phyloP scores from a whole-genome alignment of 2,329 filamentous ascomycete genomes.

The Diaporthe amygdali region DNA sequence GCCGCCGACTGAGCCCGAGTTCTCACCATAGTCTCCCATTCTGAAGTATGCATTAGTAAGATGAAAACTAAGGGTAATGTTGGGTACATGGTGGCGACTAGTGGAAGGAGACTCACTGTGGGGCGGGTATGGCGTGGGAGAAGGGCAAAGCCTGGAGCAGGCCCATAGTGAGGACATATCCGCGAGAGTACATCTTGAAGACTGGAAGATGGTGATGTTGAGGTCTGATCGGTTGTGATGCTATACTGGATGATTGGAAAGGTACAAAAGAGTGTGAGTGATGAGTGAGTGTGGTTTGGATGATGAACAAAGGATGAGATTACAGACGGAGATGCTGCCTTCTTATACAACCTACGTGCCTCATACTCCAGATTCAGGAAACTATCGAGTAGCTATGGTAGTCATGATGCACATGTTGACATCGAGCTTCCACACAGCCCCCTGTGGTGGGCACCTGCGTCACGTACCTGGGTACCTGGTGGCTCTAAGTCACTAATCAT shows the following conservation, averaged over 20 bases:
- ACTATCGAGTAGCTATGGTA: neutral
- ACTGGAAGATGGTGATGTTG: neutral
- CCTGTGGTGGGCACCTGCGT: neutral
- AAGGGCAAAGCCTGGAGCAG: slow-evolving; percentile 20
- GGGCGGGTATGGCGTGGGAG: slow-evolving; percentile 9
- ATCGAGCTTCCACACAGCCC: neutral
- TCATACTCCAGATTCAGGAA: neutral
- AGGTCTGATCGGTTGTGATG: neutral
- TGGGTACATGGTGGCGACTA: neutral
- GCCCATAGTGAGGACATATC: neutral
- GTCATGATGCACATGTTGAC: neutral
- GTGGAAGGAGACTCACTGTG: slow-evolving; percentile 6
- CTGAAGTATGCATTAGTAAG: slow-evolving; percentile 26
- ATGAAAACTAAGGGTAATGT: neutral
- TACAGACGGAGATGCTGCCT: neutral
- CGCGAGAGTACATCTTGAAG: slow-evolving; percentile 10
- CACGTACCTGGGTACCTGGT: neutral
- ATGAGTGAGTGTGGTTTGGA: neutral
- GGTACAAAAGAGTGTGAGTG: neutral
- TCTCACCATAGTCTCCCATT: slow-evolving; percentile 47
- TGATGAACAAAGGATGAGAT: neutral
- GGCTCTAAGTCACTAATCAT: neutral
- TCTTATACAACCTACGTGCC: neutral
- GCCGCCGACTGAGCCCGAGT: slow-evolving; percentile 47
- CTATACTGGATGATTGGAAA: neutral